These are phyloP conservation scores for Metarhizium anisopliae DNA, from an alignment of 2,329 filamentous ascomycete species.

Conservation along the genomic window DNA sequence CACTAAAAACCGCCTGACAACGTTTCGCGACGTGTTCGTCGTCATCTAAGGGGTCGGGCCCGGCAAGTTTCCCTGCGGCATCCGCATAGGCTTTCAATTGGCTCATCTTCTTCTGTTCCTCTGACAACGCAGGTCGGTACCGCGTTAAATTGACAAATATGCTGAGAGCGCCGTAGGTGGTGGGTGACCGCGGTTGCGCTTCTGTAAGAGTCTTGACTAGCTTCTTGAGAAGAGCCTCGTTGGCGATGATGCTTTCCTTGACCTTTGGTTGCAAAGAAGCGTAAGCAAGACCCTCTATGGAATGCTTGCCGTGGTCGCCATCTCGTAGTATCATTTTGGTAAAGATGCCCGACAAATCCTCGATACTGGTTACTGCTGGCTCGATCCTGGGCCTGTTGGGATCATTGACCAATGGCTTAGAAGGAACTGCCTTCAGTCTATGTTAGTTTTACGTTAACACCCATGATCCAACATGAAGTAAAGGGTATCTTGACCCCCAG, in stretches of 20 bases:
- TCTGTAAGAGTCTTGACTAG: conserved; percentile 56
- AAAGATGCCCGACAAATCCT: conserved; percentile 56
- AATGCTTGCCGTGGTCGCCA: conserved; percentile 51
- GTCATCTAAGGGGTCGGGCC: conserved; percentile 61
- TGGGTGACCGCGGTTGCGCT: conserved; percentile 54
- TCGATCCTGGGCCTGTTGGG: conserved; percentile 36
- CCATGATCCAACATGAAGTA: neutral
- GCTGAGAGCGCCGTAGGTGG: conserved; percentile 78
- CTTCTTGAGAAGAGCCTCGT: conserved; percentile 58
- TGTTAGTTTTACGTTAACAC: conserved; percentile 38
- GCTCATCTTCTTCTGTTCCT: conserved; percentile 85
- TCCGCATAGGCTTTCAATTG: conserved; percentile 94
- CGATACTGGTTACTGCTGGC: conserved; percentile 50
- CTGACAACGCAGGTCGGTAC: conserved; percentile 68
- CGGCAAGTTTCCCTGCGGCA: conserved; percentile 57
- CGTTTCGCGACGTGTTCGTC: conserved; percentile 66
- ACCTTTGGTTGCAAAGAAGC: conserved; percentile 77
- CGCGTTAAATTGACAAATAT: conserved; percentile 78
- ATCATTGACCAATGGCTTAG: conserved; percentile 29
- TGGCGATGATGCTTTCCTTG: conserved; percentile 69
- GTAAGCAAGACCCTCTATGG: conserved; percentile 87
- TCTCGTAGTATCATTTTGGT: conserved; percentile 56
- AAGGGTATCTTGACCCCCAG: neutral
- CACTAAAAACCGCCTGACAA: conserved; percentile 71
- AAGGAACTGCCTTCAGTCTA: conserved; percentile 44